These are phyloP conservation scores for Chytriomyces hyalinus DNA, from an alignment of 192 early-diverging fungal species.

Conservation along the genomic window DNA sequence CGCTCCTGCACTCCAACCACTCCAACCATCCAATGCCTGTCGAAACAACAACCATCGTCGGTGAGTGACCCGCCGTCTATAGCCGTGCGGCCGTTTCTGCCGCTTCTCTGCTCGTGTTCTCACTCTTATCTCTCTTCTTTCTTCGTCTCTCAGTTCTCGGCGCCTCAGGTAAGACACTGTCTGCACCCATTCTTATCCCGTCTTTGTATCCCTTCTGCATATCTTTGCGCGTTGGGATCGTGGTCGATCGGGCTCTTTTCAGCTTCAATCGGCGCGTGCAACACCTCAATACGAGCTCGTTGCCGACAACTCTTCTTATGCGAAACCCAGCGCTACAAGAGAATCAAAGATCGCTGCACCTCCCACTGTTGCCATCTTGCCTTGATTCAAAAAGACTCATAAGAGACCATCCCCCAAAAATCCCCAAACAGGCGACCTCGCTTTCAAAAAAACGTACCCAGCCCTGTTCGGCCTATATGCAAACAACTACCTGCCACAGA, in stretches of 20 bases:
- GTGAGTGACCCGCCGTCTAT: background rate
- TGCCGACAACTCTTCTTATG: no score
- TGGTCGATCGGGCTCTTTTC: background rate
- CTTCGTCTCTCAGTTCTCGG: conserved; percentile 11
- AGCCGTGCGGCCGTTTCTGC: background rate
- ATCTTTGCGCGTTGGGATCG: background rate
- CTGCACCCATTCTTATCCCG: no score
- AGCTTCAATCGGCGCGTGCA: background rate
- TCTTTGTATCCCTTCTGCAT: background rate
- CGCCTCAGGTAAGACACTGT: conserved; percentile 6
- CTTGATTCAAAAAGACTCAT: background rate
- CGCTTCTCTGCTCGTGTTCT: background rate
- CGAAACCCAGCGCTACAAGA: no score
- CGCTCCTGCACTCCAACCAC: no score
- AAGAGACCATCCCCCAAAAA: background rate
- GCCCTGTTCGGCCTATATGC: conserved; percentile 93
- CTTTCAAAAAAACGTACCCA: conserved; percentile 98
- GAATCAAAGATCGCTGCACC: background rate
- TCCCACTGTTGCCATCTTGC: background rate
- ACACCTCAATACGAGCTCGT: no score
- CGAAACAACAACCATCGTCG: background rate
- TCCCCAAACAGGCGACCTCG: conserved; percentile 77
- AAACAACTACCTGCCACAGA: conserved; percentile 77
- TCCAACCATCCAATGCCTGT: background rate
- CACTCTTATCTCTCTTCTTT: background rate